Base-by-base conservation (phyloP, 176 grass and related monocot genomes). In the Secale cereale region DNA sequence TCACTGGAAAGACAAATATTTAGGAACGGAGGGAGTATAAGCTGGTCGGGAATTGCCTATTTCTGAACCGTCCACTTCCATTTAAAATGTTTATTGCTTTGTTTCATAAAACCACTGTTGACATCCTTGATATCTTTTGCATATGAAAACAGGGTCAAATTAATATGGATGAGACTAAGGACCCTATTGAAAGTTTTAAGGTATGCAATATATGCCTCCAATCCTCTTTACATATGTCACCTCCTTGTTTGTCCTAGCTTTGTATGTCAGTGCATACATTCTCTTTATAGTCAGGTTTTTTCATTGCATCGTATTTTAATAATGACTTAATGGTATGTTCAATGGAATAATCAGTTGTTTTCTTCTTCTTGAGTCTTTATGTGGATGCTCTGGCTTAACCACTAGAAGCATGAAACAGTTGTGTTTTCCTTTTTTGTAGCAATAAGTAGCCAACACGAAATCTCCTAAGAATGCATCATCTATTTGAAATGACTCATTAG, bases 141-240 rank as follows among this genome's bases (percentile, higher is more conserved):
- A 84, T 80, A 45, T 78, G 70, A 81, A 39, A 89, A 76, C 90
- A 99, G 97, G 97, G 70, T 86, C 97, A 99, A 92, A 92, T 99
- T 89, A 90, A 89, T 56, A 87, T 96, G 86, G 97, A 91, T 85
- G 97, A 99, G 59, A 66, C 91, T 43, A 99, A 92, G 75, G 74
- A 96, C 46, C 88, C 93, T 76, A 72, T 99, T 77, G 97, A 94
- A 77, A 82, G 92, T 89, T 99, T 99, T 82, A 94, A 99, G 97
- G 97, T 98, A 91, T 64, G 71, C 37, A 57, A 57, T 57, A 9
- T 20, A 3, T 73, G 37, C 35, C 5, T 73, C 14, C 63, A 81
- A 16, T 76, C 72, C 40, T 76, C 31, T 78, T 6, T 5, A 27
- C 64, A 46, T 83, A 73, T 69, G 9, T 46, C 43, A 66, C 19